phyloP scores from a whole-genome alignment of 1,284 basidiomycete species.

The Inonotus obliquus region DNA sequence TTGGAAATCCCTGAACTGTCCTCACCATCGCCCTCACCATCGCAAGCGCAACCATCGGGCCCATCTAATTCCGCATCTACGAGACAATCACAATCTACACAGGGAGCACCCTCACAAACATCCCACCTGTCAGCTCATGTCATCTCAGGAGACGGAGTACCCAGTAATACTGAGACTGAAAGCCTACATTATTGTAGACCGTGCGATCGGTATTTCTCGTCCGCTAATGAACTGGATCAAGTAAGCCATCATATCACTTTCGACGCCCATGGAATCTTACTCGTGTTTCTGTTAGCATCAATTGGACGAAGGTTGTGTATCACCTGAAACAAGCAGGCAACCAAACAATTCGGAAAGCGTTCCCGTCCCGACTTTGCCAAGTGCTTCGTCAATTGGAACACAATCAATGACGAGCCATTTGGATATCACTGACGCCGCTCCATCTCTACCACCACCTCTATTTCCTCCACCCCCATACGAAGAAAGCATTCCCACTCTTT shows the following conservation, averaged over 20 bases:
- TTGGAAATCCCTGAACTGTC: background rate
- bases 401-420: background rate
- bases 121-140: no score
- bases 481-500: background rate
- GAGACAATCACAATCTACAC: no score
- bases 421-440: background rate
- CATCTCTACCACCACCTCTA: background rate
- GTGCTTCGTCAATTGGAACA: background rate
- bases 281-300: background rate
- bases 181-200: background rate
- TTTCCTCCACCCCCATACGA: background rate
- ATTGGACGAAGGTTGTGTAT: background rate
- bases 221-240: background rate
- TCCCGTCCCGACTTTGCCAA: no score
- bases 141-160: no score
- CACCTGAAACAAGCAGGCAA: background rate
- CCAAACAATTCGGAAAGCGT: background rate
- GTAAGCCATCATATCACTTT: background rate
- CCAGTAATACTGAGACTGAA: no score
- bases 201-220: constrained; percentile 5
- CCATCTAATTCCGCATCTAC: no score
- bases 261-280: background rate
- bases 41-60: no score
- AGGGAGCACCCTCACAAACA: no score
- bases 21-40: background rate